Evolutionary conservation across 2,329 filamentous ascomycete genomes (phyloP).

Genomic region (Helminthosporium solani): DNA sequence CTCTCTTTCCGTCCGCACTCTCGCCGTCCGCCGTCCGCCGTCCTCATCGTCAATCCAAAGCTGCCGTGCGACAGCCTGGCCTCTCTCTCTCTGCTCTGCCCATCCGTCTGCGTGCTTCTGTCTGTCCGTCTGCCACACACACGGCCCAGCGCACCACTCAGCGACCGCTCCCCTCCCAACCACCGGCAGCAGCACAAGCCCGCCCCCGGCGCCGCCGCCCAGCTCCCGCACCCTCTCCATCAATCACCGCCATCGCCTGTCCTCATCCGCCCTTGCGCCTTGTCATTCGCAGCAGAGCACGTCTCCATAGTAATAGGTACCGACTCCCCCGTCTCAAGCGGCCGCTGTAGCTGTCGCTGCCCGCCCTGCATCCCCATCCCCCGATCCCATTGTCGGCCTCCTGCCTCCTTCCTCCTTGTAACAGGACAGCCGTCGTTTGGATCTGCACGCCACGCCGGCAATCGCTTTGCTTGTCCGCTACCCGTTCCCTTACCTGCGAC

Average conservation of each 20-base stretch:
- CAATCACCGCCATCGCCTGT: constrained; percentile 29
- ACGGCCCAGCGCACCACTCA: constrained; percentile 3
- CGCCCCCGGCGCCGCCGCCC: constrained; percentile 21
- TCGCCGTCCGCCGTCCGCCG: constrained; percentile 12
- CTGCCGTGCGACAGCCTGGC: constrained; percentile 30
- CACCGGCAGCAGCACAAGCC: constrained; percentile 25
- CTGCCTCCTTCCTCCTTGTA: constrained; percentile 6
- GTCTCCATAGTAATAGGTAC: constrained; percentile 31
- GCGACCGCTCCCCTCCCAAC: constrained; percentile 18
- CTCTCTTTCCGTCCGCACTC: constrained; percentile 14
- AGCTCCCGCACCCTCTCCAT: constrained; percentile 27
- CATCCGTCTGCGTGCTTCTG: too few relatives aligned
- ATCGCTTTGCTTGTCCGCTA: constrained; percentile 1
- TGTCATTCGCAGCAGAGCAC: constrained; percentile 3
- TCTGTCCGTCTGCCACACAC: neutral
- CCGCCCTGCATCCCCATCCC: too few relatives aligned
- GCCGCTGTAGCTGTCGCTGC: too few relatives aligned
- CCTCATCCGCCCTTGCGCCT: neutral
- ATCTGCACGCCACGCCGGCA: constrained; percentile 13
- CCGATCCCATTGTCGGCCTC: too few relatives aligned
- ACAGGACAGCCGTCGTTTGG: neutral
- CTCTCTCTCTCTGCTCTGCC: neutral
- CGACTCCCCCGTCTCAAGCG: constrained; percentile 19
- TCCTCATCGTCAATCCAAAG: constrained; percentile 9
- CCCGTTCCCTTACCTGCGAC: too few relatives aligned